These are phyloP conservation scores for Hyphopichia khmerensis DNA, from an alignment of 1,139 yeast genomes.

Conservation along the genomic window DNA sequence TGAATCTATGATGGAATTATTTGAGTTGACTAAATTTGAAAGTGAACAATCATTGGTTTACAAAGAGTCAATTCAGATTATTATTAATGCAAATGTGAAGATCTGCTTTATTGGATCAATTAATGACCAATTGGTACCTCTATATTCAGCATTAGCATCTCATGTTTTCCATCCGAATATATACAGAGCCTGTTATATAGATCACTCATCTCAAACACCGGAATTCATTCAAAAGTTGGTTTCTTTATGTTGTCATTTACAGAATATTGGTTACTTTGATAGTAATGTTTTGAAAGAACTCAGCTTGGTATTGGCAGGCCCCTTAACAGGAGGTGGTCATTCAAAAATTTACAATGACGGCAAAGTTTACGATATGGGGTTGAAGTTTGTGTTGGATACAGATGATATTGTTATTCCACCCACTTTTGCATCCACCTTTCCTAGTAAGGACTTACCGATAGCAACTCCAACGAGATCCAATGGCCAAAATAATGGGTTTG, in stretches of 20 bases:
- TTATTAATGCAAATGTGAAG: slow-evolving; percentile 72
- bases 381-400: slow-evolving; percentile 75
- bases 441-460: slow-evolving; percentile 8
- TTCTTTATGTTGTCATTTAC: slow-evolving; percentile 48
- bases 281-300: slow-evolving; percentile 80
- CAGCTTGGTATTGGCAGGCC: slow-evolving; percentile 81
- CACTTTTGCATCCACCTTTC: slow-evolving; percentile 3
- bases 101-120: slow-evolving; percentile 81
- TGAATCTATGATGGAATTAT: slow-evolving; percentile 79
- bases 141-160: slow-evolving; percentile 82
- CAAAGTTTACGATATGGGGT: slow-evolving; percentile 78
- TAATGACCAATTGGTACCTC: slow-evolving; percentile 89
- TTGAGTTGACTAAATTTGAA: slow-evolving; percentile 78
- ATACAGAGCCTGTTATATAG: slow-evolving; percentile 85
- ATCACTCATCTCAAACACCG: slow-evolving; percentile 55
- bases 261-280: slow-evolving; percentile 68
- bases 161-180: slow-evolving; percentile 88
- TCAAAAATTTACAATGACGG: slow-evolving; percentile 85
- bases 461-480: slow-evolving; percentile 3
- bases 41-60: slow-evolving; percentile 72
- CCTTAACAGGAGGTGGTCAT: slow-evolving; percentile 93
- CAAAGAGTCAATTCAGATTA: slow-evolving; percentile 61
- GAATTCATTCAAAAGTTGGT: slow-evolving; percentile 46
- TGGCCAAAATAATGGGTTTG: slow-evolving; percentile 4
- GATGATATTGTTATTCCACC: slow-evolving; percentile 53